A percentile compares a stretch with the other conserved stretches of the same genome.
Evolutionary conservation across 495 filamentous ascomycete species (phyloP).

Genomic region (Hypoxylon crocopeplum): DNA sequence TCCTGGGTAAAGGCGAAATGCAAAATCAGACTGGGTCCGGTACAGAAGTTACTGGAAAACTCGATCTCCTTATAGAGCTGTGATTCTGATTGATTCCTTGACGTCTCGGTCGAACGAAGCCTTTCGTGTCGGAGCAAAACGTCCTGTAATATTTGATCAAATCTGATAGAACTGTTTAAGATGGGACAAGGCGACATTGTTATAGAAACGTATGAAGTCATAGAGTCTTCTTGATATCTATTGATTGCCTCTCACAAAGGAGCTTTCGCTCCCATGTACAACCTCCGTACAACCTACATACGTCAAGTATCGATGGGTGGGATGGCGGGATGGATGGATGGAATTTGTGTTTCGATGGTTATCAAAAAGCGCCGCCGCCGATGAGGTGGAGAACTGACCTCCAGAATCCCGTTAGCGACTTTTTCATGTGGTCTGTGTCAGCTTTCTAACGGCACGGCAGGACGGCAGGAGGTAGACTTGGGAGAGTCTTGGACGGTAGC

Average conservation of each 20-base stretch:
- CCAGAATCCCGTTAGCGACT: neutral
- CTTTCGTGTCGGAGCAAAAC: slow-evolving; percentile 19
- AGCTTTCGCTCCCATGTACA: slow-evolving; percentile 3
- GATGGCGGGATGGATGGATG: too few relatives aligned
- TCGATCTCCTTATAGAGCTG: slow-evolving; percentile 33
- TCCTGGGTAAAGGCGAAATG: slow-evolving; percentile 20
- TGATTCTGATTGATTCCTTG: slow-evolving; percentile 21
- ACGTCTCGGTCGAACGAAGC: too few relatives aligned
- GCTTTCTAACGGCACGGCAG: slow-evolving; percentile 6
- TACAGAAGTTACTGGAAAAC: slow-evolving; percentile 27
- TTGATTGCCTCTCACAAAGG: slow-evolving; percentile 4
- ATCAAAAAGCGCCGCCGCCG: too few relatives aligned
- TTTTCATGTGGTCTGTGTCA: neutral
- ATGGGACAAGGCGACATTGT: neutral
- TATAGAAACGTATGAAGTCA: slow-evolving; percentile 20
- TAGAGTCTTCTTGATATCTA: slow-evolving; percentile 5
- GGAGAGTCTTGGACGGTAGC: neutral
- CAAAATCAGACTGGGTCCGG: slow-evolving; percentile 9
- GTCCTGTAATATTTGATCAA: slow-evolving; percentile 1
- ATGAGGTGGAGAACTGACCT: too few relatives aligned
- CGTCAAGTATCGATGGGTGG: slow-evolving; percentile 10
- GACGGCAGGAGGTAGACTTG: too few relatives aligned
- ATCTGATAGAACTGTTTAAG: neutral
- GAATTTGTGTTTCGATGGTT: too few relatives aligned
- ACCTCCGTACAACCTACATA: neutral